These are phyloP conservation scores for Clathrus columnatus DNA, from an alignment of 768 basidiomycete species.

Conservation along the genomic window DNA sequence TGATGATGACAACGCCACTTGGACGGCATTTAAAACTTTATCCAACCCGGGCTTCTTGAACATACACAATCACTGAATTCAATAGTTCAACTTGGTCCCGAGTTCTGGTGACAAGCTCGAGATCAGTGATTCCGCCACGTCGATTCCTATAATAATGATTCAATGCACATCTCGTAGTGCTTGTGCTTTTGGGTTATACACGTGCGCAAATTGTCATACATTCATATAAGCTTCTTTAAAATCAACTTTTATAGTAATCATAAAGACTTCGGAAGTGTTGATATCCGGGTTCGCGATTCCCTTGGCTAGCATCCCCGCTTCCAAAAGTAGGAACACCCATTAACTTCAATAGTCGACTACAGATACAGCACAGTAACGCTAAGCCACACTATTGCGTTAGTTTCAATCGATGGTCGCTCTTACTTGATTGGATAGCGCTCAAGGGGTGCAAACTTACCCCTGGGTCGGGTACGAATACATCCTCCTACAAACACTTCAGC, in stretches of 20 bases:
- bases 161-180: too few relatives aligned
- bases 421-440: constrained; percentile 35
- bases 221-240: too few relatives aligned
- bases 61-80: too few relatives aligned
- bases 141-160: too few relatives aligned
- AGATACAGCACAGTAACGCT: constrained; percentile 37
- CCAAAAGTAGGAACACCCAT: constrained; percentile 25
- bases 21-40: too few relatives aligned
- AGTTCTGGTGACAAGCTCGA: too few relatives aligned
- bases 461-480: constrained; percentile 34
- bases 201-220: too few relatives aligned
- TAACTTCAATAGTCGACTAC: constrained; percentile 29
- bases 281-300: constrained; percentile 33
- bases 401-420: constrained; percentile 31
- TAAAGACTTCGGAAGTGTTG: constrained; percentile 28
- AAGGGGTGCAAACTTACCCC: constrained; percentile 34
- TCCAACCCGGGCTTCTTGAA: too few relatives aligned
- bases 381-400: constrained; percentile 30
- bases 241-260: constrained; percentile 30
- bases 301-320: constrained; percentile 21
- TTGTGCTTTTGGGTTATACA: too few relatives aligned
- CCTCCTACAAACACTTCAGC: constrained; percentile 29
- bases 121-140: too few relatives aligned
- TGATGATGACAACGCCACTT: too few relatives aligned
- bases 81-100: too few relatives aligned